A percentile compares a stretch with the other conserved stretches of the same genome.
These are phyloP conservation scores for Porodaedalea pini DNA, from an alignment of 1,284 basidiomycete species.

Conservation along the genomic window DNA sequence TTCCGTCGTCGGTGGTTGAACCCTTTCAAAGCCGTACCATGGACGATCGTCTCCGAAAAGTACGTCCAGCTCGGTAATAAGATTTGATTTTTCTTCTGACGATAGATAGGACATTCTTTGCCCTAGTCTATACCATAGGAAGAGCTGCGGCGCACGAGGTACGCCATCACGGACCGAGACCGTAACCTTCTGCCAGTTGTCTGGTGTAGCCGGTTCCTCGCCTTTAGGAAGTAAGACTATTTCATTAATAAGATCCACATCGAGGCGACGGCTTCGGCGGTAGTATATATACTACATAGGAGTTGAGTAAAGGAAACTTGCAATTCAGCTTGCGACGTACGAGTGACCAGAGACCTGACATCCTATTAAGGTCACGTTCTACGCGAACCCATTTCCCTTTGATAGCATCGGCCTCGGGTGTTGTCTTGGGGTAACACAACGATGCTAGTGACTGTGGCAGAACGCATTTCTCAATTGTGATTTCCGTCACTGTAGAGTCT, in stretches of 20 bases:
- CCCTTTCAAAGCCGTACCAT: conserved; percentile 80
- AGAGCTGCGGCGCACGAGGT: conserved; percentile 47
- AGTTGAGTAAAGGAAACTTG: conserved; percentile 7
- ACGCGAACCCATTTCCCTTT: conserved; percentile 89
- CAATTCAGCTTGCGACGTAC: conserved; percentile 34
- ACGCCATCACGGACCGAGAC: conserved; percentile 57
- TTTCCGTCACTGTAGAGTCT: conserved; percentile 65
- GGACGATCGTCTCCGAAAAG: conserved; percentile 76
- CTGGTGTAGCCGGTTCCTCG: conserved; percentile 44
- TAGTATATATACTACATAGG: conserved; percentile 69
- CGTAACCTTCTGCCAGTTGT: conserved; percentile 56
- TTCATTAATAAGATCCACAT: conserved; percentile 66
- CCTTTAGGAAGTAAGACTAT: conserved; percentile 51
- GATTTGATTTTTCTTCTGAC: conserved; percentile 50
- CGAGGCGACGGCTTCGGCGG: conserved; percentile 76
- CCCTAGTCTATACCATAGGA: conserved; percentile 72
- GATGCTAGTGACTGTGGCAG: conserved; percentile 56
- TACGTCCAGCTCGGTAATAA: conserved; percentile 88
- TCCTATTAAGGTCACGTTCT: conserved; percentile 68
- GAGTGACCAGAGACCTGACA: conserved; percentile 60
- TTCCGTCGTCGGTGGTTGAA: conserved; percentile 53
- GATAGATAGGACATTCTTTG: conserved; percentile 59
- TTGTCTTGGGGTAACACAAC: conserved; percentile 67
- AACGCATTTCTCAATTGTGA: conserved; percentile 68
- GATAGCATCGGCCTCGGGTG: conserved; percentile 68